Conservation (phyloP, 345 rosid genomes). For the Euphorbia tirucalli region DNA sequence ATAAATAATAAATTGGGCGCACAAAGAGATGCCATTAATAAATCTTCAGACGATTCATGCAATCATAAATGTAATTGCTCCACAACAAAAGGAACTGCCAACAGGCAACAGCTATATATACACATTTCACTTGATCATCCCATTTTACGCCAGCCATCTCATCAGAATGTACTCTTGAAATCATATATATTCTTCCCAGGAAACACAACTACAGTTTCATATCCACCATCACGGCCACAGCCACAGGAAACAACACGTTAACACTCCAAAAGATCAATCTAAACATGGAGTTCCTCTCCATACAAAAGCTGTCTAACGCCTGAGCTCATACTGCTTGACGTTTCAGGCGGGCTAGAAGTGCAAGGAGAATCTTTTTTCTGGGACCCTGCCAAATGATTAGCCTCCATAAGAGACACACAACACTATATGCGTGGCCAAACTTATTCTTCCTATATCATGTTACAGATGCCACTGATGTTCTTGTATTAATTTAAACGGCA, state of each 20-base stretch:
- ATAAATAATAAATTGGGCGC: not conserved
- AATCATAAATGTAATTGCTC: not conserved
- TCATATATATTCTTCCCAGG: not conserved
- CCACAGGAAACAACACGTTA: not conserved
- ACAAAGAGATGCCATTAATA: not conserved
- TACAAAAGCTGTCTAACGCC: not conserved
- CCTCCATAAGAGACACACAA: not conserved
- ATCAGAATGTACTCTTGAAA: not conserved
- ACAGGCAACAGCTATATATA: not conserved
- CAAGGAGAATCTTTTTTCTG: conserved; percentile 60
- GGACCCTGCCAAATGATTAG: conserved; percentile 48
- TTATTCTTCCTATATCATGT: not conserved
- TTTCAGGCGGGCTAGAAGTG: conserved; percentile 32
- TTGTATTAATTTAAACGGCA: not conserved
- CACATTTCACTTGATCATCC: not conserved
- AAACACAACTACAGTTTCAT: not conserved
- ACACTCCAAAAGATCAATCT: not conserved
- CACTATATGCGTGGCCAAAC: not conserved
- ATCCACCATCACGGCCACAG: not conserved
- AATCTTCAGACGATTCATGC: not conserved
- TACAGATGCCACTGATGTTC: not conserved
- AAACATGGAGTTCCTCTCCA: not conserved
- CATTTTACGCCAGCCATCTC: not conserved
- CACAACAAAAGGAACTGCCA: conserved; percentile 1
- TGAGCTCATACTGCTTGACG: conserved; percentile 2